Percentiles rank a stretch among this genome's conserved stretches.
These are phyloP conservation scores for Hypoxylon trugodes DNA, from an alignment of 495 filamentous ascomycete species.

Conservation along the genomic window DNA sequence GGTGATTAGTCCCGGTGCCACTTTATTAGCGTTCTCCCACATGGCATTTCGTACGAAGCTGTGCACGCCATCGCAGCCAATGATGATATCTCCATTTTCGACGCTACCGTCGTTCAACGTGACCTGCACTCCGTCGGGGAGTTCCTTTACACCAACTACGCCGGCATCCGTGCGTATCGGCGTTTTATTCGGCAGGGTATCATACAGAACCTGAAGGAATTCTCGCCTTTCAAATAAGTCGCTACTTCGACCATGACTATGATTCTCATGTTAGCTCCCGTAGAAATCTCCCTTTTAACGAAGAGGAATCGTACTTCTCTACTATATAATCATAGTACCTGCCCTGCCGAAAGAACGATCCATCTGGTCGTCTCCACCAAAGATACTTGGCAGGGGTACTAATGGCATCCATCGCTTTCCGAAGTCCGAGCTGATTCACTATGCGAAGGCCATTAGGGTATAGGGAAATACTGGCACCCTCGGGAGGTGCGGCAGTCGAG, in stretches of 20 bases:
- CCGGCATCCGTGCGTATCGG: constrained; percentile 18
- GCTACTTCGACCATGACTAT: neutral
- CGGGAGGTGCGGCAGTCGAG: constrained; percentile 37
- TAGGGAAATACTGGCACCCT: constrained; percentile 46
- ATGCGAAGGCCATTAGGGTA: constrained; percentile 44
- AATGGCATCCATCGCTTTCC: neutral
- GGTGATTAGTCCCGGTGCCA: neutral
- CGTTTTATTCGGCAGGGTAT: constrained; percentile 30
- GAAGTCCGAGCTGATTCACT: constrained; percentile 46
- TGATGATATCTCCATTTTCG: constrained; percentile 37
- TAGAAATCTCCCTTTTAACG: neutral
- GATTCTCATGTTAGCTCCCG: neutral
- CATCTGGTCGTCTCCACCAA: neutral
- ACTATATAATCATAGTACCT: neutral
- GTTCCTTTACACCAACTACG: constrained; percentile 29
- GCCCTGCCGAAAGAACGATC: neutral
- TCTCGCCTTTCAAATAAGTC: neutral
- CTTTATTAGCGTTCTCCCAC: neutral
- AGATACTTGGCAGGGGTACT: neutral
- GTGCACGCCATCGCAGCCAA: constrained; percentile 44
- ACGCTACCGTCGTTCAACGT: constrained; percentile 22
- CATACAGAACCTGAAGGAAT: neutral
- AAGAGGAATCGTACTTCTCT: neutral
- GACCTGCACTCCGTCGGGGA: constrained; percentile 35
- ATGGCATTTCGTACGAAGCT: constrained; percentile 35